These are phyloP conservation scores for Aspergillus ostianus DNA, from an alignment of 495 filamentous ascomycete genomes.

Conservation along the genomic window DNA sequence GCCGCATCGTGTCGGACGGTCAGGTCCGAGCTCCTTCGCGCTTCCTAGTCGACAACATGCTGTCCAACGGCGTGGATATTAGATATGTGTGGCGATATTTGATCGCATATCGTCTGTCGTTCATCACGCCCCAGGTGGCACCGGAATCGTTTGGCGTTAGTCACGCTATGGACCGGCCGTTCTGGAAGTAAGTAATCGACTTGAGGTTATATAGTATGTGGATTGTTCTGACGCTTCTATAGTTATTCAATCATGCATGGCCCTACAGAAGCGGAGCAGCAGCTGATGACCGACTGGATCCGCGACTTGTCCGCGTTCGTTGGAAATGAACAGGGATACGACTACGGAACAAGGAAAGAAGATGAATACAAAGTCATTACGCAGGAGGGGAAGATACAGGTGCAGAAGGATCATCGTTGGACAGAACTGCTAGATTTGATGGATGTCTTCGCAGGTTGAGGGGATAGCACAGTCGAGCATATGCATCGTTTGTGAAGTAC, in stretches of 20 bases:
- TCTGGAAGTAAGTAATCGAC: slow-evolving; percentile 26
- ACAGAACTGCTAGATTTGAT: slow-evolving; percentile 13
- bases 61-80: slow-evolving; percentile 19
- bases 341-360: slow-evolving; percentile 17
- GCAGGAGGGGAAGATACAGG: slow-evolving; percentile 19
- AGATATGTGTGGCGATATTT: slow-evolving; percentile 28
- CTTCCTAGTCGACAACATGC: slow-evolving; percentile 23
- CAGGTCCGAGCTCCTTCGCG: slow-evolving; percentile 39
- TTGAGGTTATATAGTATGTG: neutral
- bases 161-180: slow-evolving; percentile 28
- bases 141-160: slow-evolving; percentile 23
- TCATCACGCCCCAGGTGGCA: slow-evolving; percentile 27
- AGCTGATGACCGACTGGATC: slow-evolving; percentile 29
- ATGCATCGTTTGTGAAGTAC: too few species aligned
- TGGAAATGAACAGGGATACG: slow-evolving; percentile 15
- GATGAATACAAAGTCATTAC: slow-evolving; percentile 29
- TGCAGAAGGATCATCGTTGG: slow-evolving; percentile 27
- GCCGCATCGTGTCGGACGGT: slow-evolving; percentile 46
- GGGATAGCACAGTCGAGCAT: too few species aligned
- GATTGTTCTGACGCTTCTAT: neutral
- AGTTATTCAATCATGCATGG: slow-evolving; percentile 32
- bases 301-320: slow-evolving; percentile 26
- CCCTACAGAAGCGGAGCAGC: slow-evolving; percentile 17
- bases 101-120: slow-evolving; percentile 27
- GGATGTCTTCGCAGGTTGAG: slow-evolving; percentile 11